Evolutionary conservation across 805 yeast genomes (phyloP).

Genomic region (Candida piceae): DNA sequence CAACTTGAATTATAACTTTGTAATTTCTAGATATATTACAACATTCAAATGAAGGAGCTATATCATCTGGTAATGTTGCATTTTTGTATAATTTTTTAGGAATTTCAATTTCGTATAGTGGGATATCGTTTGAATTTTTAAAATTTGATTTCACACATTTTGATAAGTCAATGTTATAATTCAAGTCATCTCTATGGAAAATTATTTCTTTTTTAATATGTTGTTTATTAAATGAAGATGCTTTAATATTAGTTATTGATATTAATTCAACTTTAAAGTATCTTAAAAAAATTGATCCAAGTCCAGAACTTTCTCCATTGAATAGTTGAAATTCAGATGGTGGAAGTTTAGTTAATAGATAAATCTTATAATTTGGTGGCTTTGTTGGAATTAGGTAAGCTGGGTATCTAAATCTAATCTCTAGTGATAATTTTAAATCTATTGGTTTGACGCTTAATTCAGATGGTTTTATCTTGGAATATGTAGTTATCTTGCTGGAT

Average conservation of each 20-base stretch:
- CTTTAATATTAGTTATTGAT: constrained; percentile 24
- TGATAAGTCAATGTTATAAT: constrained; percentile 35
- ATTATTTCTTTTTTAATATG: constrained; percentile 15
- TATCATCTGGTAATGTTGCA: constrained; percentile 41
- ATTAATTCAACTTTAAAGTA: constrained; percentile 31
- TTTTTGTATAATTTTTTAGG: constrained; percentile 35
- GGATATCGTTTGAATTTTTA: constrained; percentile 9
- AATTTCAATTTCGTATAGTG: constrained; percentile 38
- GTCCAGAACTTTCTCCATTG: constrained; percentile 42
- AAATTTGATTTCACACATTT: constrained; percentile 27
- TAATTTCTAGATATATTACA: constrained; percentile 52
- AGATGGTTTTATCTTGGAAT: constrained; percentile 9
- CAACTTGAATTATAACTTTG: constrained; percentile 30
- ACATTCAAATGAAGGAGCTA: constrained; percentile 50
- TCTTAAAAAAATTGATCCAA: constrained; percentile 41
- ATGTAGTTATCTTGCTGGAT: constrained; percentile 1
- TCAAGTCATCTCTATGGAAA: constrained; percentile 17
- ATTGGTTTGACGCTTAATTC: constrained; percentile 26
- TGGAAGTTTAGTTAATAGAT: constrained; percentile 16
- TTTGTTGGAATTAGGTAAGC: constrained; percentile 42
- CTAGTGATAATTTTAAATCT: constrained; percentile 40
- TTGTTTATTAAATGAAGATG: constrained; percentile 18
- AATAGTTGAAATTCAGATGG: constrained; percentile 27
- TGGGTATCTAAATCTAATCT: constrained; percentile 44
- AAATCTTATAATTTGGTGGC: constrained; percentile 22